These are phyloP conservation scores for Fusarium sp. DNA, from an alignment of 2,329 filamentous ascomycete genomes.

Conservation along the genomic window DNA sequence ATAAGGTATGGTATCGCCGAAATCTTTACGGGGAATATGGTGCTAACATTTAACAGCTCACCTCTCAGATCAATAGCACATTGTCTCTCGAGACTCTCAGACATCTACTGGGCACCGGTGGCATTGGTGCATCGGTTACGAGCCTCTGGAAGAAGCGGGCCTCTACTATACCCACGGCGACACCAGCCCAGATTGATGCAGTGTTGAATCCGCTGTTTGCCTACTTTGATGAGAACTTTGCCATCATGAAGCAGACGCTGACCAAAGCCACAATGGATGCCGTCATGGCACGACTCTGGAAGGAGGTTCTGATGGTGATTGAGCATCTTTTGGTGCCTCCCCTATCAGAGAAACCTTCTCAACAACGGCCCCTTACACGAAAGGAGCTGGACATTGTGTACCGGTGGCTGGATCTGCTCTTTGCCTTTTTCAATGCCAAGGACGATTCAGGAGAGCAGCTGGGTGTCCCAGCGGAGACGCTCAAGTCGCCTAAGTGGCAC, in stretches of 20 bases:
- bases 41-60: constrained; percentile 65
- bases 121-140: constrained; percentile 75
- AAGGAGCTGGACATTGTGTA: constrained; percentile 95
- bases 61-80: constrained; percentile 88
- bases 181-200: constrained; percentile 77
- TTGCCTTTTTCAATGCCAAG: constrained; percentile 92
- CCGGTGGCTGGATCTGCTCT: constrained; percentile 88
- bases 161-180: constrained; percentile 64
- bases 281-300: constrained; percentile 98
- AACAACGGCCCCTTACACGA: constrained; percentile 80
- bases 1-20: constrained; percentile 72
- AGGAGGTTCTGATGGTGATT: constrained; percentile 92
- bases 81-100: constrained; percentile 83
- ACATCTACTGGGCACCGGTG: constrained; percentile 72
- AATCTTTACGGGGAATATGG: not conserved
- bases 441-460: constrained; percentile 84
- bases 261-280: constrained; percentile 97
- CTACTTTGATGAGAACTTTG: constrained; percentile 99
- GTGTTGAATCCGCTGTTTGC: constrained; percentile 84
- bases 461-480: constrained; percentile 86
- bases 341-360: constrained; percentile 90
- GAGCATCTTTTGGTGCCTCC: constrained; percentile 91
- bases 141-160: constrained; percentile 70
- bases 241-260: constrained; percentile 96
- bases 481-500: constrained; percentile 98